Conservation (phyloP, 2,329 filamentous ascomycete species). For the Colletotrichum musae region DNA sequence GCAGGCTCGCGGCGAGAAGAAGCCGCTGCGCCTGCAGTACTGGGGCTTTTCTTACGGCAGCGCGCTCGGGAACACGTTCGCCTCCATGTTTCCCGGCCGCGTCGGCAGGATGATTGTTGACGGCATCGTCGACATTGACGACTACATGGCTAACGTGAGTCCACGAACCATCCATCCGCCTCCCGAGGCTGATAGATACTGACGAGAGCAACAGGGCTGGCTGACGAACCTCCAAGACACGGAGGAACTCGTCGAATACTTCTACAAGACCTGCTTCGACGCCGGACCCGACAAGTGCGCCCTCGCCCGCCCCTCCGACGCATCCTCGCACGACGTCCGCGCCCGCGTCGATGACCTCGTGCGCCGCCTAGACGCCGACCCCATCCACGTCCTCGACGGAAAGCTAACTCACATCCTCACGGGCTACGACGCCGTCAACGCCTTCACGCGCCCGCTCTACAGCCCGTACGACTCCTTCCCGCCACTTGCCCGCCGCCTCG, state of each 20-base stretch:
- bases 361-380: slow-evolving; percentile 46
- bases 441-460: slow-evolving; percentile 51
- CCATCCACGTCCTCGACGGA: slow-evolving; percentile 44
- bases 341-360: slow-evolving; percentile 51
- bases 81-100: slow-evolving; percentile 53
- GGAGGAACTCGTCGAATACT: slow-evolving; percentile 50
- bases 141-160: slow-evolving; percentile 53
- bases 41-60: slow-evolving; percentile 65
- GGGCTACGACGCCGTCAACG: slow-evolving; percentile 47
- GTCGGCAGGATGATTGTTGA: slow-evolving; percentile 60
- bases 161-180: too few relatives aligned
- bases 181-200: neutral
- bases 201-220: slow-evolving; percentile 48
- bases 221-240: slow-evolving; percentile 54
- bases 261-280: slow-evolving; percentile 55
- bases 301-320: slow-evolving; percentile 47
- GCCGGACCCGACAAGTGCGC: slow-evolving; percentile 48
- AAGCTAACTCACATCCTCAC: slow-evolving; percentile 48
- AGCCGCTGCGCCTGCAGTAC: slow-evolving; percentile 56
- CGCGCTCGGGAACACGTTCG: slow-evolving; percentile 53
- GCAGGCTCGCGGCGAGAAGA: slow-evolving; percentile 4
- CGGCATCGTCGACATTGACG: slow-evolving; percentile 53
- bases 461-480: slow-evolving; percentile 44
- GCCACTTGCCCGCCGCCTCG: slow-evolving; percentile 41
- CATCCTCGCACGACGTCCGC: slow-evolving; percentile 47